These are phyloP conservation scores for Hyphopichia homilentoma DNA, from an alignment of 805 yeast genomes.

Conservation along the genomic window DNA sequence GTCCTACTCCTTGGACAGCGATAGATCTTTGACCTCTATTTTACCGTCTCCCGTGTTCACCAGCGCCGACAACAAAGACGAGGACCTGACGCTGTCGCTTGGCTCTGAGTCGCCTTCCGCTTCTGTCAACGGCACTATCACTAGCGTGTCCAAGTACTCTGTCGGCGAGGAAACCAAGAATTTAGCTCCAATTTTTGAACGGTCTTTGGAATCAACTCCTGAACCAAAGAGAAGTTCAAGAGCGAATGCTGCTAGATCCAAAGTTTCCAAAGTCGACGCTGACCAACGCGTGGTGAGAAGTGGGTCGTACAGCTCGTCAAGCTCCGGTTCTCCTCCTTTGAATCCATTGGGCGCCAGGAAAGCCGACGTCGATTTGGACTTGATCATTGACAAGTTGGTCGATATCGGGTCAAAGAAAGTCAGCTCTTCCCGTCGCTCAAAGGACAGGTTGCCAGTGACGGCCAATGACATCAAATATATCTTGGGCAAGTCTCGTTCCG, in stretches of 20 bases:
- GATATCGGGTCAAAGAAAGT: constrained; percentile 38
- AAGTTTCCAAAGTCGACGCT: not conserved
- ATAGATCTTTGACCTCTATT: constrained; percentile 26
- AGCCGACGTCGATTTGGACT: constrained; percentile 51
- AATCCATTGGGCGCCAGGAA: constrained; percentile 11
- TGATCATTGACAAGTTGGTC: constrained; percentile 57
- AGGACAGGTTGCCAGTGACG: constrained; percentile 46
- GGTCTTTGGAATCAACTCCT: constrained; percentile 25
- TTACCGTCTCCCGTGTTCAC: constrained; percentile 35
- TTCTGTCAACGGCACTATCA: not conserved
- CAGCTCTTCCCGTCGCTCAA: constrained; percentile 8
- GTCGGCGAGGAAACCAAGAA: constrained; percentile 5
- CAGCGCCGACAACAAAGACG: constrained; percentile 25
- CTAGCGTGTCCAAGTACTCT: not conserved
- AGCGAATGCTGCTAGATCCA: not conserved
- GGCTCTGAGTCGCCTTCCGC: constrained; percentile 14
- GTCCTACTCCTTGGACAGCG: constrained; percentile 42
- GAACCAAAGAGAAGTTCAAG: constrained; percentile 8
- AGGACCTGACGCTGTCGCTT: constrained; percentile 36
- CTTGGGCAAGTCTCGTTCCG: constrained; percentile 54
- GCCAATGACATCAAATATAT: constrained; percentile 53
- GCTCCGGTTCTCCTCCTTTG: constrained; percentile 13
- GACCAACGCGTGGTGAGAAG: too few species aligned
- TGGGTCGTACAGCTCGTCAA: constrained; percentile 6
- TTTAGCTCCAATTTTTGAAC: constrained; percentile 31